Evolutionary conservation across 164 flowering plant genomes (phyloP), one percentile per base, ranked within the genome.

Genomic region (Vitis vinifera): DNA sequence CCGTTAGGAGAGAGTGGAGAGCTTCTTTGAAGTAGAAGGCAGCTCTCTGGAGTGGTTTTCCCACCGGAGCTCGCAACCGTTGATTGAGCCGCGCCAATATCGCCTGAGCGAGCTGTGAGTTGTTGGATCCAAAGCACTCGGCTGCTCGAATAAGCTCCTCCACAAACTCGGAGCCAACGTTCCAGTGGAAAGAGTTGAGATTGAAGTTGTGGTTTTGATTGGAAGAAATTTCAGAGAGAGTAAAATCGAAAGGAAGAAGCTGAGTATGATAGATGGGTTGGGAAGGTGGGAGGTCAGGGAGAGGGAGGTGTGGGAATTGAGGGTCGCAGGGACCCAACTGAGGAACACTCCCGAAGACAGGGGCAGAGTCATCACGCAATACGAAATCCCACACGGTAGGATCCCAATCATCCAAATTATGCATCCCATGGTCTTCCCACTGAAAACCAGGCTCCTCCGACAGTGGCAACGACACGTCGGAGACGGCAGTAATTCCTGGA

Each of bases 21-120:
- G 98, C 97, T 77, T 94, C 97, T 68, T 89, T 94, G 89, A 94
- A 92, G 83, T 81, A 87, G 67, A 89, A 88, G 0, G 89, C 93
- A n/a, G 98, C 88, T 66, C 97, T 69, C 17, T 89, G 92, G 37
- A 90, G 84, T 0, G 98, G 97, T 27, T 88, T 89, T 0, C 93
- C 96, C 15, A 51, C 15, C 0, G 94, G 91, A 9, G 85, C 80
- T 10, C 73, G 76, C 2, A 87, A 76, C 19, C 87, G 88, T 56
- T 88, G 89, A 77, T 94, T 94, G 84, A 94, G 92, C 82, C 97
- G 93, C 60, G 87, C 88, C 83, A 92, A 76, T 80, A 92, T 87
- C 82, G 73, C 76, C 57, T 89, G 92, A 51, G 91, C 88, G 65
- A 85, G 86, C 16, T 86, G 90, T n/a, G 83, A 37, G 37, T 93